Conservation (phyloP, 106 monocot species). For the Ottelia alismoides region DNA sequence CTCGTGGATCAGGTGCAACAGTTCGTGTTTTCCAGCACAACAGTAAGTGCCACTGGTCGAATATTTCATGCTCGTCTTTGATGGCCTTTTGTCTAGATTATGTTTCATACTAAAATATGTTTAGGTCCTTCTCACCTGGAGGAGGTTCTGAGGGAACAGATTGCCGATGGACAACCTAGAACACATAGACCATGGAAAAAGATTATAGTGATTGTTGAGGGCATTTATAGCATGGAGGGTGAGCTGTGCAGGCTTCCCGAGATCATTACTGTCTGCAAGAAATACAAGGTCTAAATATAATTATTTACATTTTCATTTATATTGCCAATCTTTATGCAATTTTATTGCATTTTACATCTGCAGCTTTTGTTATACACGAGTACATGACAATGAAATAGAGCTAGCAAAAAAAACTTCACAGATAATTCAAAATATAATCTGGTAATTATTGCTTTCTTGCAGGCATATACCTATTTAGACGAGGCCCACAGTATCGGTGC, state of each 20-base stretch:
- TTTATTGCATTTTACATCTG: no score
- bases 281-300: slow-evolving; percentile 11
- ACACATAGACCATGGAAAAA: slow-evolving; percentile 18
- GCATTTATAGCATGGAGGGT: slow-evolving; percentile 21
- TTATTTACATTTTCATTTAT: no score
- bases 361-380: no score
- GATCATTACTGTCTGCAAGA: slow-evolving; percentile 16
- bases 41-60: no score
- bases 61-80: no score
- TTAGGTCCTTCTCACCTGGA: slow-evolving; percentile 11
- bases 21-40: slow-evolving; percentile 19
- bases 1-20: slow-evolving; percentile 13
- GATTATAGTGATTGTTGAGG: slow-evolving; percentile 15
- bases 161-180: slow-evolving; percentile 7
- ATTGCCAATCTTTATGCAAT: no score
- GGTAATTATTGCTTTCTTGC: no score
- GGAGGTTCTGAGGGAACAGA: slow-evolving; percentile 9
- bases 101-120: no score
- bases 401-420: no score
- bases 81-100: no score
- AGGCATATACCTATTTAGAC: slow-evolving; percentile 20
- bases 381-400: no score
- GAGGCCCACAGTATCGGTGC: slow-evolving; percentile 21
- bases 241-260: slow-evolving; percentile 12
- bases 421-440: no score